phyloP scores from a whole-genome alignment of 2,329 filamentous ascomycete genomes.

The Xylariaceae sp. region DNA sequence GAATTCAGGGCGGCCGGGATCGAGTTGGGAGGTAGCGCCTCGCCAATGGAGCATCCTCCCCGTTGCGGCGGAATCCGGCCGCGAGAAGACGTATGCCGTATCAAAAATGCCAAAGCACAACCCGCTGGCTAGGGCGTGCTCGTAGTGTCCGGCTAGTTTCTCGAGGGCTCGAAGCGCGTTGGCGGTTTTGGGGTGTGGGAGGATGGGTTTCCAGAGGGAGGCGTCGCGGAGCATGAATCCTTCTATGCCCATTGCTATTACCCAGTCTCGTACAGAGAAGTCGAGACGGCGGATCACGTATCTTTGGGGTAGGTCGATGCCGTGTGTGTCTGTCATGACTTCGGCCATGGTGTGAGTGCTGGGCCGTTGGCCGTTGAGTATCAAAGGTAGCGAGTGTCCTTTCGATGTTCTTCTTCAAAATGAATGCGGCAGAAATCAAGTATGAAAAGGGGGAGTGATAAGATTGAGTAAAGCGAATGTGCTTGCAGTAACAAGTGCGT shows the following conservation, averaged over 20 bases:
- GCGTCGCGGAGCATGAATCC: slow-evolving; percentile 12
- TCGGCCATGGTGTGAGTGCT: too few relatives aligned
- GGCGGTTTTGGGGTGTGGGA: slow-evolving; percentile 7
- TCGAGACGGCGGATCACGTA: slow-evolving; percentile 11
- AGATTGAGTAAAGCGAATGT: too few relatives aligned
- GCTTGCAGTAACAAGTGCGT: too few relatives aligned
- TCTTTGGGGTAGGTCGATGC: slow-evolving; percentile 4
- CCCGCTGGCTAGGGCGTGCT: slow-evolving; percentile 19
- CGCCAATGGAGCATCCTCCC: slow-evolving; percentile 29
- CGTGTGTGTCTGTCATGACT: slow-evolving; percentile 9
- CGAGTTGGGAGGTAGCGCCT: slow-evolving; percentile 13
- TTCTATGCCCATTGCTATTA: slow-evolving; percentile 9
- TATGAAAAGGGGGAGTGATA: too few relatives aligned
- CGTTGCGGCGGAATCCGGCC: slow-evolving; percentile 20
- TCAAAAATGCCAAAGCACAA: slow-evolving; percentile 17
- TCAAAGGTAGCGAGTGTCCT: too few relatives aligned
- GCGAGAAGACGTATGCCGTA: slow-evolving; percentile 19
- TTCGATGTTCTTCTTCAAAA: too few relatives aligned
- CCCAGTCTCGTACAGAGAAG: slow-evolving; percentile 5
- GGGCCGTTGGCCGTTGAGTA: too few relatives aligned
- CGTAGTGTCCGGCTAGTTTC: slow-evolving; percentile 7
- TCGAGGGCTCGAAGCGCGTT: slow-evolving; percentile 4
- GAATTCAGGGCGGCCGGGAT: slow-evolving; percentile 1
- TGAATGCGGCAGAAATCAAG: too few relatives aligned
- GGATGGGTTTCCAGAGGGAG: slow-evolving; percentile 8